These are phyloP conservation scores for Globisporangium viniferum DNA, from an alignment of 352 stramenopile genomes.

Conservation along the genomic window DNA sequence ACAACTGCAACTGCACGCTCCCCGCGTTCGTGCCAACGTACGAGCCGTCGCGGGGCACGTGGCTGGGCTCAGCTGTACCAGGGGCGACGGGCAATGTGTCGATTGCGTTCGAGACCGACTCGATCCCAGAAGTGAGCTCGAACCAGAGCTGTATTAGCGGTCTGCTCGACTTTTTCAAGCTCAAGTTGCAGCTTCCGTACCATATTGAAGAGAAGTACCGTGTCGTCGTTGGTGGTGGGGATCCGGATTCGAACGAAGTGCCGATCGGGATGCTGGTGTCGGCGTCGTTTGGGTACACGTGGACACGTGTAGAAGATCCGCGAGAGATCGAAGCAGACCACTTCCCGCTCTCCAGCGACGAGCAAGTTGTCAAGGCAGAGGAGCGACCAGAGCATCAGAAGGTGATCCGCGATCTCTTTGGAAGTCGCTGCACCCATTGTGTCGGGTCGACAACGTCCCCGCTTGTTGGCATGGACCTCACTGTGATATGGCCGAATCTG, in stretches of 20 bases:
- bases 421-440: constrained; percentile 22
- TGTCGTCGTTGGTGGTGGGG: constrained; percentile 21
- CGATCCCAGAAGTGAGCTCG: constrained; percentile 59
- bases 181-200: constrained; percentile 68
- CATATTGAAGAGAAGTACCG: constrained; percentile 63
- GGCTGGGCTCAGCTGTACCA: constrained; percentile 64
- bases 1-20: constrained; percentile 82
- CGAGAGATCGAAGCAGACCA: constrained; percentile 31
- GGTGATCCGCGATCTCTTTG: constrained; percentile 39
- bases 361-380: neutral
- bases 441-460: constrained; percentile 39
- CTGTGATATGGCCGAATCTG: constrained; percentile 62
- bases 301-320: constrained; percentile 42
- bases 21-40: constrained; percentile 69
- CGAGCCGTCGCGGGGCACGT: constrained; percentile 50
- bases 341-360: constrained; percentile 1
- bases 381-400: constrained; percentile 15
- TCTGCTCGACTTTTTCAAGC: constrained; percentile 76
- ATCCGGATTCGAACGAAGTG: constrained; percentile 29
- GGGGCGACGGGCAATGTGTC: constrained; percentile 72
- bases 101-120: constrained; percentile 75
- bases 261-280: constrained; percentile 61
- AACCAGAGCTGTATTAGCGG: constrained; percentile 80
- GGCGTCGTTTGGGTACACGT: constrained; percentile 63
- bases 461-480: constrained; percentile 54